These are phyloP conservation scores for Penicillium sp. DNA, from an alignment of 2,329 filamentous ascomycete species.

Conservation along the genomic window DNA sequence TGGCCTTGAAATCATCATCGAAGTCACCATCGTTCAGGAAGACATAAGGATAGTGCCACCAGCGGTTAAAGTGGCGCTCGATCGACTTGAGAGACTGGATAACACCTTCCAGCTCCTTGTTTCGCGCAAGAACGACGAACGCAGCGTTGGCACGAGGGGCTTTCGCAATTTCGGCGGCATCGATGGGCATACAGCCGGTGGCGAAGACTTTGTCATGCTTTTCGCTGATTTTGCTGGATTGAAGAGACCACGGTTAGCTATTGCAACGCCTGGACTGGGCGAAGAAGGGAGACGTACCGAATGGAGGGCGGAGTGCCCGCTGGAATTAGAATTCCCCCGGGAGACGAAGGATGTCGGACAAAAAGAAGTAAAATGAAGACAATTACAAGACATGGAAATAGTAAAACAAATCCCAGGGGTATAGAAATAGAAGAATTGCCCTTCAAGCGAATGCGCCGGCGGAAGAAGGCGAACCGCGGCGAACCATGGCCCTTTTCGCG, in stretches of 20 bases:
- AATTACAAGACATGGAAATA: slow-evolving; percentile 90
- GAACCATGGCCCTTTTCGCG: slow-evolving; percentile 42
- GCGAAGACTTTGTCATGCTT: slow-evolving; percentile 96
- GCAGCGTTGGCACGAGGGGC: slow-evolving; percentile 82
- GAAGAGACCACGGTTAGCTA: slow-evolving; percentile 15
- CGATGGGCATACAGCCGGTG: slow-evolving; percentile 74
- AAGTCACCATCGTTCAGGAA: slow-evolving; percentile 98
- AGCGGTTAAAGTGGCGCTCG: slow-evolving; percentile 97
- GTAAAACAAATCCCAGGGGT: slow-evolving; percentile 83
- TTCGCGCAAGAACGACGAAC: slow-evolving; percentile 91
- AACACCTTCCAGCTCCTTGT: slow-evolving; percentile 94
- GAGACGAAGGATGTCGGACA: slow-evolving; percentile 78
- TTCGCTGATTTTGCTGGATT: slow-evolving; percentile 84
- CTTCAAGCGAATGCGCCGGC: slow-evolving; percentile 79
- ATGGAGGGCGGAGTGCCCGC: slow-evolving; percentile 84
- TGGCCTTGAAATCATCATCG: slow-evolving; percentile 88
- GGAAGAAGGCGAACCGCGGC: slow-evolving; percentile 72
- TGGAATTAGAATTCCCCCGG: slow-evolving; percentile 80
- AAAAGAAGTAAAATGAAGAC: slow-evolving; percentile 88
- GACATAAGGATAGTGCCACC: slow-evolving; percentile 98
- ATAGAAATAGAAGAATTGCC: slow-evolving; percentile 91
- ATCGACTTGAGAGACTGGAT: slow-evolving; percentile 97
- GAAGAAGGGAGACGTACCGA: slow-evolving; percentile 59
- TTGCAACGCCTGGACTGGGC: neutral
- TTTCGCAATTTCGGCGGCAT: slow-evolving; percentile 58